Base-by-base conservation (phyloP, 1,139 yeast species). In the Hyphopichia fennica region DNA sequence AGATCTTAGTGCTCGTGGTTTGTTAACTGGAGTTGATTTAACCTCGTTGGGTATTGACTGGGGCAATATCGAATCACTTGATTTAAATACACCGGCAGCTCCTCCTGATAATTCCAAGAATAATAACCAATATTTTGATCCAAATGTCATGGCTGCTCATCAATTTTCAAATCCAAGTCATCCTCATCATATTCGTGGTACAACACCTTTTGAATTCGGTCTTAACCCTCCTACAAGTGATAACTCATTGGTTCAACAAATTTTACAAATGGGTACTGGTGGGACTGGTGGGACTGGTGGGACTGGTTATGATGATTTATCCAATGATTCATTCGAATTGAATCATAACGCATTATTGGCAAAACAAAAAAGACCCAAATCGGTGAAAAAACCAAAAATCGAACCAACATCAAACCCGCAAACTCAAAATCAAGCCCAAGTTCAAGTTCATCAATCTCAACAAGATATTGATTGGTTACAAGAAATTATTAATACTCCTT, bases 401-500 rank as follows among this genome's bases (percentile, higher is more conserved):
- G 5, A 6, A 28, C 14, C 31, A 14, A 28, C 31, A 14, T 8
- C 16, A 28, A 9, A 20, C 9, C 23, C 5, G 13, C 29, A 27
- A 7, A 7, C 8, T 27, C 29, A 27, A 13, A 7, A 10, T 27
- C 14, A 27, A 27, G 5, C 6, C 4, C 29, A 27, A 27, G n/a
- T 7, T 11, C 29, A 27, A 13, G n/a, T 8, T 11, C 29, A 27
- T 7, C 29, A 27, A 27, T 5, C 4, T 14, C 31, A 28, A 28
- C 17, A 13, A 17, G 34, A 31, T 17, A 17, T 10, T 48, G 82
- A 84, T 58, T 79, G 95, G 95, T 56, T 88, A 40, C 72, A 79
- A 46, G 84, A 82, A 63, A 81, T 84, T 47, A 80, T 82, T 40
- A 77, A 74, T 44, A 75, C 87, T 19, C 82, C 93, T 32, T 72